Conservation (phyloP, 495 filamentous ascomycete species). For the Aspergillus wentii region DNA sequence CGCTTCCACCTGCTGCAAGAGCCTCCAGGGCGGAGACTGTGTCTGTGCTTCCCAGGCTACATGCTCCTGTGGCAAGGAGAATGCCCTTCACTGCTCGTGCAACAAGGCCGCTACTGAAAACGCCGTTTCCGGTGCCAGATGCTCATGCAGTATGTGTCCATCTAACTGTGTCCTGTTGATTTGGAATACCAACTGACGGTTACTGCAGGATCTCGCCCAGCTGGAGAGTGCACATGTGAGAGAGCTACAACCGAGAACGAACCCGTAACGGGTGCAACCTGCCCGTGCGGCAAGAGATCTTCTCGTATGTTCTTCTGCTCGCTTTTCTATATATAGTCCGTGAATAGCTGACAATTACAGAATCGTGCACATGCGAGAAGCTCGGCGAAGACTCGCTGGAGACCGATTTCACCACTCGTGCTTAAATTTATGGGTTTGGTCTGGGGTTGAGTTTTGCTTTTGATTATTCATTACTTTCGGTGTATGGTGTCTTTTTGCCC, state of each 20-base stretch:
- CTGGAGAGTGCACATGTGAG: conserved; percentile 79
- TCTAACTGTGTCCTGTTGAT: conserved; percentile 7
- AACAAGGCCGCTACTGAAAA: conserved; percentile 76
- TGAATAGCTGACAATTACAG: conserved; percentile 28
- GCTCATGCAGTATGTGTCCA: conserved; percentile 68
- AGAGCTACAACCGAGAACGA: conserved; percentile 68
- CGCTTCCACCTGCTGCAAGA: conserved; percentile 58
- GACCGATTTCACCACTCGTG: conserved; percentile 71
- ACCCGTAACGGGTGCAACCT: conserved; percentile 51
- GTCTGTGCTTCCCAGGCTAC: conserved; percentile 59
- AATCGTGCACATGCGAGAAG: conserved; percentile 81
- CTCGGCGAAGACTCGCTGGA: conserved; percentile 52
- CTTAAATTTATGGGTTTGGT: conserved; percentile 8
- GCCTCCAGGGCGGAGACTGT: conserved; percentile 45
- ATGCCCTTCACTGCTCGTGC: conserved; percentile 82
- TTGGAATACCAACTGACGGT: conserved; percentile 8
- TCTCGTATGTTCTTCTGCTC: conserved; percentile 49
- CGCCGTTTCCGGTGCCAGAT: conserved; percentile 62
- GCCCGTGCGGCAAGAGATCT: conserved; percentile 72
- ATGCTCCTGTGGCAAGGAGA: conserved; percentile 87
- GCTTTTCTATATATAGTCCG: conserved; percentile 1
- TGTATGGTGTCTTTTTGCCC: conserved; percentile 7
- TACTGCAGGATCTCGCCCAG: conserved; percentile 57
- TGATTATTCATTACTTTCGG: conserved; percentile 2
- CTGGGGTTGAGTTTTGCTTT: conserved; percentile 2